Conservation (phyloP, 371 early-diverging fungal genomes). For the Rhizopus sp. region DNA sequence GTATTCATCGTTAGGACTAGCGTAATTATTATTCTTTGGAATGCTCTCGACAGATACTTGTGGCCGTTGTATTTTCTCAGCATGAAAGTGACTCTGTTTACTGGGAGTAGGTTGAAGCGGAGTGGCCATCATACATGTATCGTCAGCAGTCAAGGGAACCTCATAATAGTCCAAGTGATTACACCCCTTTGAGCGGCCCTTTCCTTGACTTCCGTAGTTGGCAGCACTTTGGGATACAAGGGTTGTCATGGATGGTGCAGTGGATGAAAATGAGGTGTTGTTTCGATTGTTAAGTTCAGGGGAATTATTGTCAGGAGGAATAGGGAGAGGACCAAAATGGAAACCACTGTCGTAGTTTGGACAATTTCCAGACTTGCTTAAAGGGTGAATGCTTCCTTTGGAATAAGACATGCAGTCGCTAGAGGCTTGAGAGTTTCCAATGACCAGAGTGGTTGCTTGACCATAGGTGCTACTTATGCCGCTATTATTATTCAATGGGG, state of each 20-base stretch:
- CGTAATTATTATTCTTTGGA: not conserved
- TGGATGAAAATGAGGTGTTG: slow-evolving; percentile 18
- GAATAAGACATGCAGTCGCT: slow-evolving; percentile 15
- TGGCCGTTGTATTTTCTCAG: no score
- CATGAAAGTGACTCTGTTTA: not conserved
- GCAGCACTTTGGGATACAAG: slow-evolving; percentile 14
- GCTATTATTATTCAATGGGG: slow-evolving; percentile 9
- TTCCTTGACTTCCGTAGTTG: slow-evolving; percentile 10
- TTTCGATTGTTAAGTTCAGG: not conserved
- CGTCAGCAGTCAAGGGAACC: not conserved
- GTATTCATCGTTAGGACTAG: slow-evolving; percentile 2
- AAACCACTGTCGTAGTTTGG: slow-evolving; percentile 15
- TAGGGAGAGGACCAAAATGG: slow-evolving; percentile 22
- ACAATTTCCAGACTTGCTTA: slow-evolving; percentile 11
- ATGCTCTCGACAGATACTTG: not conserved
- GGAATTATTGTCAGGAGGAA: slow-evolving; percentile 3
- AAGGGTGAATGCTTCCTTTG: slow-evolving; percentile 10
- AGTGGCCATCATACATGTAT: not conserved
- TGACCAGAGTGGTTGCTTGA: slow-evolving; percentile 13
- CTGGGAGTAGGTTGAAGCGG: not conserved
- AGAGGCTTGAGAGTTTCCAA: slow-evolving; percentile 11
- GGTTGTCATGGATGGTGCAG: slow-evolving; percentile 16
- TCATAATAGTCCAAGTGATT: not conserved
- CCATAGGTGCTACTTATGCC: slow-evolving; percentile 11
- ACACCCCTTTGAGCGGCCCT: slow-evolving; percentile 2